phyloP scores from a whole-genome alignment of 352 stramenopile species.

The Pythium graminicola region DNA sequence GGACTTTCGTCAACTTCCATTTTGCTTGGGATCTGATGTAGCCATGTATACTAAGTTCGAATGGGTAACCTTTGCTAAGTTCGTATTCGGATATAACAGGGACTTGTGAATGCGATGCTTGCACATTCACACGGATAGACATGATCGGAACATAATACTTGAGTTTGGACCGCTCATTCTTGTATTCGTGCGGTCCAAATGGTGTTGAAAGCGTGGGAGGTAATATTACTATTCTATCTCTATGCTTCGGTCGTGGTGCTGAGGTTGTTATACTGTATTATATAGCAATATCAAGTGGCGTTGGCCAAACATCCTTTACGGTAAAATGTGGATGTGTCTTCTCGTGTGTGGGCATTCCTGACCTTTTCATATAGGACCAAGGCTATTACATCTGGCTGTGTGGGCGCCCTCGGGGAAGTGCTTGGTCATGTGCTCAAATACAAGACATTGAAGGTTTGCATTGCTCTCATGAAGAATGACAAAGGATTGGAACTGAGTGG shows the following conservation, averaged over 20 bases:
- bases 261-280: neutral
- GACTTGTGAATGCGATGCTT: constrained; percentile 5
- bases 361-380: constrained; percentile 42
- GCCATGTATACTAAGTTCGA: constrained; percentile 8
- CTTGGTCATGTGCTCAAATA: constrained; percentile 69
- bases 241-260: neutral
- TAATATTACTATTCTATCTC: neutral
- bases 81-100: constrained; percentile 1
- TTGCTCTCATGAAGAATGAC: neutral
- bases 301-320: constrained; percentile 45
- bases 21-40: too few relatives aligned
- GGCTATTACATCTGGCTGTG: constrained; percentile 47
- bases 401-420: constrained; percentile 61
- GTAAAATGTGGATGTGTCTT: constrained; percentile 16
- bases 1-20: too few relatives aligned
- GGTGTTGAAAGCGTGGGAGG: neutral
- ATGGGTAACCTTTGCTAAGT: neutral
- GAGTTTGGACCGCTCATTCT: neutral
- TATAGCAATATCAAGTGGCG: constrained; percentile 52
- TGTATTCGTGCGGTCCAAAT: too few relatives aligned
- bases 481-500: neutral
- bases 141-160: too few relatives aligned
- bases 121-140: constrained; percentile 2
- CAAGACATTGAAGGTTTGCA: constrained; percentile 34
- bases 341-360: neutral